These are phyloP conservation scores for Sporisorium exsertum DNA, from an alignment of 1,284 basidiomycete species.

Conservation along the genomic window DNA sequence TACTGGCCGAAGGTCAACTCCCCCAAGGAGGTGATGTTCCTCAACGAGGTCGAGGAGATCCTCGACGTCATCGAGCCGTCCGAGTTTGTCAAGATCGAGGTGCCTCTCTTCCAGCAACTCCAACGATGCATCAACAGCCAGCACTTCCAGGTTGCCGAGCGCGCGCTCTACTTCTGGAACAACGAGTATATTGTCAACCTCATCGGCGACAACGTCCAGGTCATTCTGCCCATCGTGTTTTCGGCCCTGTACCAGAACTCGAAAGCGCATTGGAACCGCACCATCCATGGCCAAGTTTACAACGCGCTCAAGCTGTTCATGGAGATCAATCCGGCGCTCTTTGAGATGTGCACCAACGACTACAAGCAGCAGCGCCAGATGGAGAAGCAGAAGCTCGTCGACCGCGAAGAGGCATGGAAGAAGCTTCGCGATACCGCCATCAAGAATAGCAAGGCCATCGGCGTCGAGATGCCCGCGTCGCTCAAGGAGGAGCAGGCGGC, in stretches of 20 bases:
- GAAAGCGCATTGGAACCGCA: conserved; percentile 97
- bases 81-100: conserved; percentile 96
- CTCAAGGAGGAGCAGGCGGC: conserved; percentile 58
- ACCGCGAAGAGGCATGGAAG: conserved; percentile 66
- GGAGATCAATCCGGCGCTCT: conserved; percentile 97
- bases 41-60: conserved; percentile 99
- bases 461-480: conserved; percentile 54
- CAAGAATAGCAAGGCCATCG: conserved; percentile 59
- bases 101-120: conserved; percentile 92
- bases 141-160: conserved; percentile 84
- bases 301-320: conserved; percentile 98
- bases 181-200: conserved; percentile 99
- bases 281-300: conserved; percentile 99
- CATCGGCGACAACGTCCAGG: conserved; percentile 93
- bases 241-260: conserved; percentile 97
- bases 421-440: conserved; percentile 60
- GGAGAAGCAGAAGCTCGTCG: conserved; percentile 60
- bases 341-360: conserved; percentile 92
- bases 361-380: conserved; percentile 83
- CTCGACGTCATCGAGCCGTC: conserved; percentile 96
- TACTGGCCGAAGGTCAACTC: conserved; percentile 99
- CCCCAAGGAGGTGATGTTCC: conserved; percentile 99
- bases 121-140: conserved; percentile 98
- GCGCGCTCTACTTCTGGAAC: conserved; percentile 72
- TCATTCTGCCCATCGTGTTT: conserved; percentile 95